Base-by-base conservation (phyloP, 2,329 filamentous ascomycete genomes). In the Fusarium xylarioides region DNA sequence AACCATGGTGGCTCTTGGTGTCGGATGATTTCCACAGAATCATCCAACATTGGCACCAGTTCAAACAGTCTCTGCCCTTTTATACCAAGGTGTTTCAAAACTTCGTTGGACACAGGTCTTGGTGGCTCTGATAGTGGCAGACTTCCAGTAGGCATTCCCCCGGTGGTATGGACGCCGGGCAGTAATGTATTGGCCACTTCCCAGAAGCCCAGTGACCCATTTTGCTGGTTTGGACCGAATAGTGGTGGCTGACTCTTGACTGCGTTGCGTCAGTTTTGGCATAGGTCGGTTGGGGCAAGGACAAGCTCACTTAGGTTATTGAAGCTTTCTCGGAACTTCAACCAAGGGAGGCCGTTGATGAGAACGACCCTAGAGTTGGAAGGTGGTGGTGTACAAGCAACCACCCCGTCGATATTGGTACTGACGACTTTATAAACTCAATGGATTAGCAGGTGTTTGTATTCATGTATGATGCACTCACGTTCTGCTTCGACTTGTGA, bases 1-100 rank as follows among this genome's bases (percentile, higher is more conserved):
- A 62, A 4, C 56, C 40, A 61, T 1, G 10, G 2, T 4, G 38
- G 26, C 4, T 28, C 34, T 11, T 26, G 6, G 0, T 19, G 1
- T 30, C 1, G 11, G 0, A 5, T 0, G 0, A 2, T 4, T 7
- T 1, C 1, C 2, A 11, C 0, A 23, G 26, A 14, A 4, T 15
- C 0, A 6, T 18, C 16, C 23, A 28, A 11, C 1, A 0, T 38
- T 32, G 38, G 47, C 1, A 60, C 6, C 1, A 42, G 11, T 10
- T 38, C 10, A 18, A 26, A 8, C 3, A 23, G 4, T 4, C 11
- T 16, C 21, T 19, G 12, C 4, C 4, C 2, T 18, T 8, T 11
- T 3, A 3, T 6, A 4, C 3, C 15, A 9, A 28, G 0, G 8
- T n/a, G 2, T 1, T 4, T 19, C 0, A 5, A 23, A 7, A 12